Base-by-base conservation (phyloP, 441 rosid species). In the Syzygium malaccense region DNA sequence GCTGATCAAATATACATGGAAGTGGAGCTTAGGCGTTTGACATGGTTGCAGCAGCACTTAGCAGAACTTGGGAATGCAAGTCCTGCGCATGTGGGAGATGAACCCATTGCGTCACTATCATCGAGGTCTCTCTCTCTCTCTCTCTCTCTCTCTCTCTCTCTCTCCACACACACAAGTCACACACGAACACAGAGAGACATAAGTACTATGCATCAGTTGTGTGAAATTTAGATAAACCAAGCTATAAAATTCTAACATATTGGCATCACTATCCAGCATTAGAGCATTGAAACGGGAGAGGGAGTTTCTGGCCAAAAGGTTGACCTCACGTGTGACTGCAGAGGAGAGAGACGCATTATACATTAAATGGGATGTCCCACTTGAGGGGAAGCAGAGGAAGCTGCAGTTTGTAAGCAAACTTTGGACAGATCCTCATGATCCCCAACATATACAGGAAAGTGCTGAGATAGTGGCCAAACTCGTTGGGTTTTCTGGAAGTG, bases 1-100 rank as follows among this genome's bases (percentile, higher is more conserved):
- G 98, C 99, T 30, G 99, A 98, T 92, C 98, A 98, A 91, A 98
- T 98, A 91, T 97, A 98, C 92, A 94, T 98, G 97, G 99, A 98
- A 92, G 99, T 98, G 58, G 99, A 98, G 95, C 98, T 98, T 56
- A 93, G 99, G 92, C 96, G 99, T 86, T 89, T 98, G 90, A 97
- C 94, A 71, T 98, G 99, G 99, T 89, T 98, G 94, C 98, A 96
- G 91, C 93, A 97, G 90, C 99, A 97, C 92, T 93, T 98, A 86
- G 89, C 99, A 55, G 98, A 97, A 91, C 95, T 93, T 80, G 99
- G 98, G 86, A 93, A 94, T 92, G 96, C 98, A 87, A 97, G 98
- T 93, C 99, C 99, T 58, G 96, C 96, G 90, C 92, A 78, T 87
- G 90, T 56, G 6, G 95, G 94, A 85, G 99, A 97, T 53, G 98